Conservation (phyloP, 306 rosid species). For the Ormosia emarginata region DNA sequence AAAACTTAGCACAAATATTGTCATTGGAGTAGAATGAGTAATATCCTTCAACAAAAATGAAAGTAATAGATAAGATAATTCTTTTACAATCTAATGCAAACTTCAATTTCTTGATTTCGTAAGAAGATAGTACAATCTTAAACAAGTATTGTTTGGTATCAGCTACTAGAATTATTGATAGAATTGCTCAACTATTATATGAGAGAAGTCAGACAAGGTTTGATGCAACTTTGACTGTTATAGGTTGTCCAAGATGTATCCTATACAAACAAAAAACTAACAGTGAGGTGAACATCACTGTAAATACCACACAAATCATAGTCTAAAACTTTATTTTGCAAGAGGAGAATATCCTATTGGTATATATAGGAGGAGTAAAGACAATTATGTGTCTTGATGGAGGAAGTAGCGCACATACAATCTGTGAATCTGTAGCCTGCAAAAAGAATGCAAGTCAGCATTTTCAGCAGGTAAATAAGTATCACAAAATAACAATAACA, state of each 20-base stretch:
- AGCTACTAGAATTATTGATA: not conserved
- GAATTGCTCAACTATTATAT: constrained; percentile 39
- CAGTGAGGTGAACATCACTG: not conserved
- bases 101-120: not conserved
- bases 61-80: not conserved
- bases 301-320: not conserved
- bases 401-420: constrained; percentile 91
- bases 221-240: constrained; percentile 92
- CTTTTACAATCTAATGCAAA: not conserved
- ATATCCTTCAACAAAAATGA: not conserved
- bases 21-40: not conserved
- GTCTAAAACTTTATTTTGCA: not conserved
- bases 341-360: not conserved
- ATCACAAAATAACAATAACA: not conserved
- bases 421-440: constrained; percentile 97
- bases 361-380: not conserved
- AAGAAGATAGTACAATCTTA: not conserved
- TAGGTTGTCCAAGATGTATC: constrained; percentile 93
- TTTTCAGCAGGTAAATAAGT: not conserved
- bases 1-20: not conserved
- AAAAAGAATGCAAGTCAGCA: constrained; percentile 5
- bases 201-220: constrained; percentile 86
- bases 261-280: constrained; percentile 41
- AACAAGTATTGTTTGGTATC: not conserved
- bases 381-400: constrained; percentile 84